Evolutionary conservation across 805 yeast genomes (phyloP).

Genomic region (Monosporozyma solicola): DNA sequence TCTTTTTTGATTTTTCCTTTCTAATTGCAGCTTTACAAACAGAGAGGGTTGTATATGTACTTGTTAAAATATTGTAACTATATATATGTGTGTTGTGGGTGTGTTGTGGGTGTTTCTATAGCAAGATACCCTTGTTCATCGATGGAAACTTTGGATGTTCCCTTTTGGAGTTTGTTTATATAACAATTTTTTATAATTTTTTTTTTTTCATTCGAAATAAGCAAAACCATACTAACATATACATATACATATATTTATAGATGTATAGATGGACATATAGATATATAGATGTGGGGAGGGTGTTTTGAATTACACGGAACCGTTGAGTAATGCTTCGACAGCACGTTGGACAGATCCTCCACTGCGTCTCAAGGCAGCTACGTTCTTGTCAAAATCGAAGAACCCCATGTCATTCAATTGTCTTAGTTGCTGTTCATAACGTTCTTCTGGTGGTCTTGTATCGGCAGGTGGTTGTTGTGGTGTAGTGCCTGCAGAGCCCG

Average conservation of each 20-base stretch:
- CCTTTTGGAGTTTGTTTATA: not conserved
- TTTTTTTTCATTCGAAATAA: not conserved
- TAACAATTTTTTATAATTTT: not conserved
- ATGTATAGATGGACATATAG: not conserved
- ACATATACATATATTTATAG: not conserved
- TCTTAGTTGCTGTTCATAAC: conserved; percentile 60
- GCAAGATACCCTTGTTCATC: not conserved
- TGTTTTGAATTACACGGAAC: conserved; percentile 33
- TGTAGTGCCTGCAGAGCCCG: conserved; percentile 6
- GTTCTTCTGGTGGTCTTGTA: conserved; percentile 70
- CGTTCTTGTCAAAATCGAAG: conserved; percentile 84
- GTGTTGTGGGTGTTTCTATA: not conserved
- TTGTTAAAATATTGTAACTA: no score
- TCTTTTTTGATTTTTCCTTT: not conserved
- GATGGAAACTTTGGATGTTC: no score
- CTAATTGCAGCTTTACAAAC: not conserved
- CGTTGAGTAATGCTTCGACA: conserved; percentile 70
- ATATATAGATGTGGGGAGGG: not conserved
- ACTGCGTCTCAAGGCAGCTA: conserved; percentile 83
- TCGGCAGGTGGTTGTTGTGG: conserved; percentile 33
- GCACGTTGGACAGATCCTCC: conserved; percentile 99
- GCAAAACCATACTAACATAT: not conserved
- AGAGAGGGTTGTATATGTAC: no score
- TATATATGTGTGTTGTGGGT: not conserved
- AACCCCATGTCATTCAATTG: conserved; percentile 81